Conservation (phyloP, 768 basidiomycete genomes). For the Candolleomyces aberdarensis region DNA sequence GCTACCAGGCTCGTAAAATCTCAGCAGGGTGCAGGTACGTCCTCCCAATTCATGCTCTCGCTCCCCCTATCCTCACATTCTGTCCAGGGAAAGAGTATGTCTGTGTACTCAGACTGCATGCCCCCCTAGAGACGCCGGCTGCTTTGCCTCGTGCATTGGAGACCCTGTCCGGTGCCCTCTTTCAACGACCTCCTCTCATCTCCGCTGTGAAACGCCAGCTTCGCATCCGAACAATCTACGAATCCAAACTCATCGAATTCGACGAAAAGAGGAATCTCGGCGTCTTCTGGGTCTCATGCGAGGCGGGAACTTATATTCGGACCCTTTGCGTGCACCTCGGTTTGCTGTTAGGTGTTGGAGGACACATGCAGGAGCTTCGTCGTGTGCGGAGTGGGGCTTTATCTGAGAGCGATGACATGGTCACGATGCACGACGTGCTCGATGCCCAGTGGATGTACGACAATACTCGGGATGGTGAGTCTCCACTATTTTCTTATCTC, state of each 20-base stretch:
- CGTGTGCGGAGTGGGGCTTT: conserved; percentile 94
- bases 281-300: conserved; percentile 98
- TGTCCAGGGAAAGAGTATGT: conserved; percentile 94
- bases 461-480: conserved; percentile 90
- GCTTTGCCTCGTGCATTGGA: conserved; percentile 91
- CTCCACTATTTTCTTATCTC: not conserved
- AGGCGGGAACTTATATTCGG: conserved; percentile 95
- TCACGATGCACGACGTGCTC: conserved; percentile 99
- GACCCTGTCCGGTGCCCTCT: conserved; percentile 95
- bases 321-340: conserved; percentile 98
- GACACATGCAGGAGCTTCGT: conserved; percentile 99
- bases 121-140: conserved; percentile 73
- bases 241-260: conserved; percentile 93
- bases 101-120: conserved; percentile 91
- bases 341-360: conserved; percentile 90
- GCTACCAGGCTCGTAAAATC: conserved; percentile 97
- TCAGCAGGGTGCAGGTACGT: conserved; percentile 92
- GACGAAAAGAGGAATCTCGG: conserved; percentile 96
- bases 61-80: conserved; percentile 3
- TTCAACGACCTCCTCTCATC: conserved; percentile 98
- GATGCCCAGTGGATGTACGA: conserved; percentile 99
- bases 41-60: conserved; percentile 1
- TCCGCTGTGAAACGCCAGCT: conserved; percentile 98
- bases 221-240: conserved; percentile 95
- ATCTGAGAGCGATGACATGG: conserved; percentile 97